Evolutionary conservation across 345 rosid genomes (phyloP), one percentile per base, ranked within the genome.

Genomic region (Erucastrum elatum): DNA sequence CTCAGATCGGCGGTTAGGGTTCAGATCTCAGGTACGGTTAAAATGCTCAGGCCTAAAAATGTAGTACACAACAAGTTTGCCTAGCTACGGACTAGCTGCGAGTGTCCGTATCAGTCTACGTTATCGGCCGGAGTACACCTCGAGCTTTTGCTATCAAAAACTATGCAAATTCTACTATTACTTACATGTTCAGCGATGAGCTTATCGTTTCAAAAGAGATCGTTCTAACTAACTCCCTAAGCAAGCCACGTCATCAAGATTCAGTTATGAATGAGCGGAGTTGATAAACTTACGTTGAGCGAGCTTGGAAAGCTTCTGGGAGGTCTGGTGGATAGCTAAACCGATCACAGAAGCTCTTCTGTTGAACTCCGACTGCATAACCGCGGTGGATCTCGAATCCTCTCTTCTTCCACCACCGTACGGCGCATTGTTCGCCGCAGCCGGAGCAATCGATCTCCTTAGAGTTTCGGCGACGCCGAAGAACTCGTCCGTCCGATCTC

Each of bases 401-500:
- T 84, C 88, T 9, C 85, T 63, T 73, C 80, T 87, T 4, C 64
- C 63, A 63, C 66, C 44, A 63, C 68, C 77, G 37, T 68, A 74
- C 65, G 85, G 66, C 70, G 35, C 79, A 79, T 73, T 76, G 65
- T 79, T 83, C 31, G 83, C 75, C 56, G 83, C 75, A 31, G 77
- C 78, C 8, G 87, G 84, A 15, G 87, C 59, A 33, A 75, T 66
- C 2, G 88, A 83, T 81, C 86, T 86, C 86, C 82, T 86, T 25
- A 82, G 78, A 55, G 75, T 89, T 77, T 89, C 92, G 8, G 81
- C 89, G 69, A 89, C 70, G 75, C 83, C 70, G 21, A 79, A 76
- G 64, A 91, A 91, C 82, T 89, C 97, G 49, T 79, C 85, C 68
- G 94, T 91, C 59, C 97, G 89, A 79, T 91, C 97, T 71, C 97